Base-by-base conservation (phyloP, 1,139 yeast species). In the Magnusiomyces ingens region DNA sequence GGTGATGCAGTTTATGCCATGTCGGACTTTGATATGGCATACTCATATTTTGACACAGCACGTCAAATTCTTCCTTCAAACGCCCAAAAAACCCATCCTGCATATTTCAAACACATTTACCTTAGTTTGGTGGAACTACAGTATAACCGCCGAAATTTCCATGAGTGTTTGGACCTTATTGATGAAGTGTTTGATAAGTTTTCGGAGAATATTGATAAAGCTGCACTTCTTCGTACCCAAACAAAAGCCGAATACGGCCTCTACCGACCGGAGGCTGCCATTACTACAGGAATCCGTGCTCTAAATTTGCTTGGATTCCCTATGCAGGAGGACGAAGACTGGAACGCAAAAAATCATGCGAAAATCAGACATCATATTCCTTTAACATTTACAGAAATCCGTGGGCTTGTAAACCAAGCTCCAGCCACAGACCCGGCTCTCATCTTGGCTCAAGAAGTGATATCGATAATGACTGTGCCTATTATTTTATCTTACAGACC, bases 351-450 rank as follows among this genome's bases (percentile, higher is more conserved):
- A 13, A 64, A 68, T 41, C 61, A 65, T 13, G 61, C 63, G 3
- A 64, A 61, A 26, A 60, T 73, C 38, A 57, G 62, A 18, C 66
- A 67, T 6, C 67, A 69, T 50, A 65, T 76, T 4, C 81, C 81
- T 0, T 60, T 72, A 2, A 72, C 80, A 1, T 67, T 75, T 1
- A 64, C 71, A 1, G 81, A 77, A 50, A 75, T 79, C 15, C 62
- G 78, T 35, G 65, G 63, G 6, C 61, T 77, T 50, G 67, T 65
- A 3, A 58, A 65, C 1, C 52, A 64, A 3, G 66, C 67, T 12
- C 54, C 55, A 1, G 63, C 72, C 1, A 67, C 67, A 2, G 68
- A 74, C 44, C 68, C 71, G 1, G 62, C 64, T 15, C 62, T 68
- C 1, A 55, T 67, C 4, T 62, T 77, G 38, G 69, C 73, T 1